Evolutionary conservation across 441 rosid genomes (phyloP).

Genomic region (Flueggea neowawraea): DNA sequence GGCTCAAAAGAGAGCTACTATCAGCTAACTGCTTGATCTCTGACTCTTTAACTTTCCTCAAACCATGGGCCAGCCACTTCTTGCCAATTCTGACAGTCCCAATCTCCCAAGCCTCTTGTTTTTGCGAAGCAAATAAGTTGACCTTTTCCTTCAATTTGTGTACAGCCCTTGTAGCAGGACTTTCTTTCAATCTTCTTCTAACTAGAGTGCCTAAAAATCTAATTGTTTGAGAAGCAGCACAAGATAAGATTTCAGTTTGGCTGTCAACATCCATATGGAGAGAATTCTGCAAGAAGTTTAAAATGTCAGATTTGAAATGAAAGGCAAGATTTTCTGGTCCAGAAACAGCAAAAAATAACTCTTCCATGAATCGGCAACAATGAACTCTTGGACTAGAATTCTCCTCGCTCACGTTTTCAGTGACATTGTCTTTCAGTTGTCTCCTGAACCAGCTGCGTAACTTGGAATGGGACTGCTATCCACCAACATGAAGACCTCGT

Average conservation of each 20-base stretch:
- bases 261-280: conserved; percentile 50
- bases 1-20: conserved; percentile 55
- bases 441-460: conserved; percentile 87
- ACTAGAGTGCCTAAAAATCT: conserved; percentile 68
- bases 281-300: conserved; percentile 42
- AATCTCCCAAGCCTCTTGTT: conserved; percentile 79
- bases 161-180: conserved; percentile 63
- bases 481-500: conserved; percentile 24
- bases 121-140: conserved; percentile 60
- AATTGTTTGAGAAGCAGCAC: conserved; percentile 46
- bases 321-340: conserved; percentile 64
- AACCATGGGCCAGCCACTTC: conserved; percentile 93
- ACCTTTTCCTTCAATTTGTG: conserved; percentile 94
- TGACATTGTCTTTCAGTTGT: conserved; percentile 48
- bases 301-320: conserved; percentile 52
- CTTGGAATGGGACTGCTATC: conserved; percentile 42
- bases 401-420: conserved; percentile 9
- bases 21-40: conserved; percentile 84
- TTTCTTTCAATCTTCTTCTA: conserved; percentile 54
- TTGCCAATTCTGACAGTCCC: conserved; percentile 81
- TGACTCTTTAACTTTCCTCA: conserved; percentile 91
- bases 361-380: conserved; percentile 85
- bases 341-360: conserved; percentile 69
- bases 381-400: conserved; percentile 43
- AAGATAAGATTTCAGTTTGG: conserved; percentile 42